Percentiles rank a stretch among this genome's conserved stretches.
phyloP scores from a whole-genome alignment of 148 eudicot genomes.

The Rhododendron griersonianum region DNA sequence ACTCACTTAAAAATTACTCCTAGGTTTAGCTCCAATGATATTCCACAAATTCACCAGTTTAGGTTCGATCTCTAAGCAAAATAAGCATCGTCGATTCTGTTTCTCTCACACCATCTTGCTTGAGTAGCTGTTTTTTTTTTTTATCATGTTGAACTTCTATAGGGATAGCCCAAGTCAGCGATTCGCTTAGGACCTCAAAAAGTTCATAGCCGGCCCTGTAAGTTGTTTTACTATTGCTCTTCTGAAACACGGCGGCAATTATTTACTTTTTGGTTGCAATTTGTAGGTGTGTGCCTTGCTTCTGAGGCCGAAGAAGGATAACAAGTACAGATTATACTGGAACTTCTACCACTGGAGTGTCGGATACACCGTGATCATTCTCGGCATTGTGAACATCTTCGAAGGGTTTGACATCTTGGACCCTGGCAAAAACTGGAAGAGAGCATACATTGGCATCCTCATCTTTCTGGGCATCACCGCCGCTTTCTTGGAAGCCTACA shows the following conservation, averaged over 20 bases:
- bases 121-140: too few species aligned
- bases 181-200: too few species aligned
- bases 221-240: background rate
- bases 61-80: too few species aligned
- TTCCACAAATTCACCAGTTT: too few species aligned
- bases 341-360: conserved; percentile 45
- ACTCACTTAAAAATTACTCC: too few species aligned
- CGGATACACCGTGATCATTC: conserved; percentile 41
- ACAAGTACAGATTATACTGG: conserved; percentile 51
- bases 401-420: conserved; percentile 47
- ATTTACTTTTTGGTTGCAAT: too few species aligned
- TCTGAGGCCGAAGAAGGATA: conserved; percentile 58
- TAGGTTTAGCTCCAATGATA: background rate
- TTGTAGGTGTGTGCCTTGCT: conserved; percentile 37
- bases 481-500: conserved; percentile 32
- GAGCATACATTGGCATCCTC: conserved; percentile 34
- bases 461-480: conserved; percentile 31
- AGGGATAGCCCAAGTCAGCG: too few species aligned
- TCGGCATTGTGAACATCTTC: conserved; percentile 45
- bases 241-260: background rate
- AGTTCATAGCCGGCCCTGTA: background rate
- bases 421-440: conserved; percentile 43
- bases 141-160: too few species aligned
- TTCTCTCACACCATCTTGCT: too few species aligned
- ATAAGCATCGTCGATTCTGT: too few species aligned